phyloP scores from a whole-genome alignment of 257 asterid species.

The Solanum arcanum region DNA sequence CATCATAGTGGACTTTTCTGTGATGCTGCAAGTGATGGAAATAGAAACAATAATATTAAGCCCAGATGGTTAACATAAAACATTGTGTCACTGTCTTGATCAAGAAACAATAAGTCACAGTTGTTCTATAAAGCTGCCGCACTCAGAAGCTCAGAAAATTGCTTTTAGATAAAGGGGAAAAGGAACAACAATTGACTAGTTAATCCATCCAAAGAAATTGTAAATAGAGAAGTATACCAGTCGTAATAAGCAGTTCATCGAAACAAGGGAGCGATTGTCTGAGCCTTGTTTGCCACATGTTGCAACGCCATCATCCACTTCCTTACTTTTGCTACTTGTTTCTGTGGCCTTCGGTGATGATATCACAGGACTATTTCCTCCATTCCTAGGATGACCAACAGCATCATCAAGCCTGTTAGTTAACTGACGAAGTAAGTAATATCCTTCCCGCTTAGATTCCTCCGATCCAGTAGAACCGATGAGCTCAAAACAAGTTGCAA shows the following conservation, averaged over 20 bases:
- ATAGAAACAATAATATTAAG: background rate
- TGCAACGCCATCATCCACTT: slow-evolving; percentile 12
- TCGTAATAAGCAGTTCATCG: slow-evolving; percentile 56
- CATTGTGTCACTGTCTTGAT: background rate
- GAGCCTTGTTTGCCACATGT: slow-evolving; percentile 21
- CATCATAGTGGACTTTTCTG: background rate
- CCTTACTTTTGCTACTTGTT: slow-evolving; percentile 22
- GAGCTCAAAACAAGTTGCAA: slow-evolving; percentile 70
- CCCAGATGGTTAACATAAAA: background rate
- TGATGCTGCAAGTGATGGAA: background rate
- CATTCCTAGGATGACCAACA: slow-evolving; percentile 17
- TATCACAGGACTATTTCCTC: slow-evolving; percentile 15
- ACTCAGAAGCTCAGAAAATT: background rate
- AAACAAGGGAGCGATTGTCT: slow-evolving; percentile 7
- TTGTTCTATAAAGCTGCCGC: background rate
- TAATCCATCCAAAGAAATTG: background rate
- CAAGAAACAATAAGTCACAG: background rate
- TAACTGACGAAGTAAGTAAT: slow-evolving; percentile 59
- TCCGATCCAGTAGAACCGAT: slow-evolving; percentile 36
- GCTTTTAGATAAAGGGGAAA: background rate
- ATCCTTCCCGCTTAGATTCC: slow-evolving; percentile 40
- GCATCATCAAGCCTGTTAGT: slow-evolving; percentile 36
- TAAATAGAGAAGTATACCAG: slow-evolving; percentile 40
- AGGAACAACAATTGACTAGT: background rate
- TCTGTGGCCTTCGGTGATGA: slow-evolving; percentile 13